Evolutionary conservation across 1,284 basidiomycete species (phyloP), one percentile per base, ranked within the genome.

Genomic region (Xerocomus alliaceus): DNA sequence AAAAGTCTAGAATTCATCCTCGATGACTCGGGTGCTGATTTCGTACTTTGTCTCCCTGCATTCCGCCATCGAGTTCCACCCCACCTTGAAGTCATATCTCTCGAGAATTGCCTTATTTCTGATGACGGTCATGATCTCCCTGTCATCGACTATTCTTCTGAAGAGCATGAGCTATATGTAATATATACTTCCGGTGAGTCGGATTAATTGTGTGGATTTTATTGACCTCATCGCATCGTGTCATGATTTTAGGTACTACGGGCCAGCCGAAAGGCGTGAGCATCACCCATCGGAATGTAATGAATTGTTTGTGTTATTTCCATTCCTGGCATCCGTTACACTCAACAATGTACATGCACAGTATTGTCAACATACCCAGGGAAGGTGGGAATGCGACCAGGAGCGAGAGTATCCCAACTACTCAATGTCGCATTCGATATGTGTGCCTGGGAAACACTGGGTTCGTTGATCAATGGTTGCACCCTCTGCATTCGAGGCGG

Each of bases 101-200:
- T 48, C 13, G 47, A 48, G 22, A 32, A 48, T 32, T 48, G 29
- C n/a, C 20, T 48, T 31, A 22, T 20, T 5, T 9, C 29, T n/a
- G 22, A 4, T 18, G 20, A 22, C 13, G 12, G n/a, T 17, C 24
- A 48, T 22, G 11, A 22, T 48, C 20, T 2, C 31, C 31, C 47
- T 18, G 31, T 48, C 12, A 12, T 32, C 7, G 47, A 48, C 47
- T 22, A 48, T 12, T 48, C 47, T 32, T 12, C 15, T 7, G 29
- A n/a, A 11, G 31, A 32, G n/a, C 47, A 48, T 22, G 47, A 48
- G 13, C 20, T 48, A 32, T 48, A 48, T 17, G 47, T 48, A 8
- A 48, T 48, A 32, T 54, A 53, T 32, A 53, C 51, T 8, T 53
- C 51, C 18, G 51, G 51, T 42, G 18, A 41, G 51, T 22, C 29